Base-by-base conservation (phyloP, 208 protist species). In the Naegleria lovaniensis region DNA sequence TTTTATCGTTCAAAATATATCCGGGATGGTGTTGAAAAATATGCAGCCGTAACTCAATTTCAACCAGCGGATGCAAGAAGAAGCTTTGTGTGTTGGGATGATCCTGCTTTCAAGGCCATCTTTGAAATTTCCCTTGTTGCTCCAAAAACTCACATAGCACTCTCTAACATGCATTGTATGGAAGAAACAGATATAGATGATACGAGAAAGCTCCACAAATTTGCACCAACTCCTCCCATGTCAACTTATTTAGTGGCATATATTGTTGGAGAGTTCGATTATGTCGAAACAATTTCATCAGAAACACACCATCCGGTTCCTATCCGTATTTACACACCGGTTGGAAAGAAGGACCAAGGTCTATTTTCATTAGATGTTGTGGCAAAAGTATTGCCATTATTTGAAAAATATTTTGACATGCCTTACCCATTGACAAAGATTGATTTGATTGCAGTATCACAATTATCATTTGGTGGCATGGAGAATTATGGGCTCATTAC, bases 401-500 rank as follows among this genome's bases (percentile, higher is more conserved):
- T 96, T 94, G 95, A 96, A 90, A 52, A 94, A 48, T 96, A 96
- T 90, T 98, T 98, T 90, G 92, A 94, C 22, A 91, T 93, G 33
- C 92, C 92, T 38, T 98, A 98, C 92, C 93, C 96, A 36, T 92
- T 99, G 40, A 93, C 96, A 9, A 99, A 99, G 92, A 89, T 98
- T 87, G 98, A 99, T 93, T 90, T 99, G 83, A 92, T 99, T 67
- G 97, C 97, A 19, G 94, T 99, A 85, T 96, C 97, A 9, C 96
- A 98, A 59, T 99, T 99, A 92, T 94, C 93, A 39, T 93, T 94
- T 25, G 98, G 98, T n/a, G 98, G 97, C 25, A 99, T 99, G 98
- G 98, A 99, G 93, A 99, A 99, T 88, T 51, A 39, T 85, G 84
- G 91, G 91, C n/a, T 93, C 92, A 55, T 93, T 59, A 88, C 40